Evolutionary conservation across 345 rosid species (phyloP).

Genomic region (Euphorbia peplus): DNA sequence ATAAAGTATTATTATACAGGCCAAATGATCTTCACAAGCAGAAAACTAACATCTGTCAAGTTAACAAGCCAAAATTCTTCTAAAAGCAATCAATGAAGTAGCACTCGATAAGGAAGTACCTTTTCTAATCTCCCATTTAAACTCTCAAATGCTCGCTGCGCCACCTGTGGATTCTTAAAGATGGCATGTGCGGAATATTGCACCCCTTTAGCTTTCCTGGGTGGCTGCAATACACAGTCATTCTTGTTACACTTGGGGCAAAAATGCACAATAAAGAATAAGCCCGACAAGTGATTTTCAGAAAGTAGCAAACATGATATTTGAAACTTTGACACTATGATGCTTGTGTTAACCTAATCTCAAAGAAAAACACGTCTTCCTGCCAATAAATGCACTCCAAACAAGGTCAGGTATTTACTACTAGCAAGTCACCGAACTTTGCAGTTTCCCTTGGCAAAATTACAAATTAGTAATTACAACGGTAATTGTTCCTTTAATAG

Average conservation of each 20-base stretch:
- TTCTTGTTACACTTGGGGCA: slow-evolving; percentile 11
- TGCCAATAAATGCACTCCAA: neutral
- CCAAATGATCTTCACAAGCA: neutral
- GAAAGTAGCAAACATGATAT: neutral
- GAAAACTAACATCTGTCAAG: too few species aligned
- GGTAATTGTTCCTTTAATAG: neutral
- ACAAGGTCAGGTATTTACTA: neutral
- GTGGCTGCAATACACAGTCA: slow-evolving; percentile 45
- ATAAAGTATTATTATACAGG: neutral
- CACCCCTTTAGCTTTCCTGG: slow-evolving; percentile 40
- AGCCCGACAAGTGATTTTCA: neutral
- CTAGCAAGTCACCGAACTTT: too few species aligned
- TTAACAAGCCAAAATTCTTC: too few species aligned
- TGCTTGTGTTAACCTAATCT: neutral
- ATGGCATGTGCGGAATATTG: slow-evolving; percentile 45
- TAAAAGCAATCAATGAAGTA: neutral
- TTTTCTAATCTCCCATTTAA: slow-evolving; percentile 40
- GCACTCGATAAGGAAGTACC: slow-evolving; percentile 33
- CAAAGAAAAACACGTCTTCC: neutral
- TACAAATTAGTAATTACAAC: neutral
- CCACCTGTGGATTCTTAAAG: slow-evolving; percentile 56
- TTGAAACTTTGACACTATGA: neutral
- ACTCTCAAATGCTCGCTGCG: slow-evolving; percentile 58
- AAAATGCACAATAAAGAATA: neutral
- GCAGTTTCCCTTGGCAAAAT: neutral